These are phyloP conservation scores for Debaryomyces maramus DNA, from an alignment of 805 yeast genomes.

Conservation along the genomic window DNA sequence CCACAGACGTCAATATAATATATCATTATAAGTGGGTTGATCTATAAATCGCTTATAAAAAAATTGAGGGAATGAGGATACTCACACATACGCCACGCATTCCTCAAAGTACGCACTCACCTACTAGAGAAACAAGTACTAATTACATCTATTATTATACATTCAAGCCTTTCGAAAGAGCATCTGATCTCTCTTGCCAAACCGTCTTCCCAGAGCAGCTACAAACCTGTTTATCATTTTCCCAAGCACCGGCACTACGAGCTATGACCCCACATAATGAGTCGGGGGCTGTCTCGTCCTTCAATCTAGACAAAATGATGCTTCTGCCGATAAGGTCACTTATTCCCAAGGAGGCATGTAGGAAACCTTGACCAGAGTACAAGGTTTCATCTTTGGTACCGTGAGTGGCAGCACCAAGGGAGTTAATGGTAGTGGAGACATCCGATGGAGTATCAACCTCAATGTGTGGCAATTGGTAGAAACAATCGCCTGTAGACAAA, in stretches of 20 bases:
- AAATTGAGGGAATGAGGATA: not conserved
- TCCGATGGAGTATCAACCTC: conserved; percentile 27
- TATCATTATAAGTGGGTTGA: no score
- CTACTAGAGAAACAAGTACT: not conserved
- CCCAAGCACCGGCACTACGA: conserved; percentile 96
- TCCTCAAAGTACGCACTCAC: no score
- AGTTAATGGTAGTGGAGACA: conserved; percentile 27
- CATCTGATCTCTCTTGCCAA: conserved; percentile 92
- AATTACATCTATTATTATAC: not conserved
- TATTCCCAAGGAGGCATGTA: conserved; percentile 48
- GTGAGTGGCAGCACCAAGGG: conserved; percentile 34
- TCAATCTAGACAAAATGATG: conserved; percentile 45
- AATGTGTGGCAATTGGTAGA: conserved; percentile 47
- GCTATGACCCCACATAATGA: conserved; percentile 86
- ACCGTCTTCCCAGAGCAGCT: conserved; percentile 93
- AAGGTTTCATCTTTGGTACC: conserved; percentile 12
- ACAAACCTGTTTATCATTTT: conserved; percentile 89
- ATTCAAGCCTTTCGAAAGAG: conserved; percentile 52
- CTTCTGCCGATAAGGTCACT: conserved; percentile 72
- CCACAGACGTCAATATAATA: no score
- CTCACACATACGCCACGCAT: not conserved
- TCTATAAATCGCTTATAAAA: no score
- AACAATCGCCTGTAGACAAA: conserved; percentile 56
- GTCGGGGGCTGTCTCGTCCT: conserved; percentile 40
- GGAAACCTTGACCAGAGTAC: conserved; percentile 37